Evolutionary conservation across 352 stramenopile species (phyloP), one percentile per base, ranked within the genome.

Genomic region (Hyphochytrium catenoides): DNA sequence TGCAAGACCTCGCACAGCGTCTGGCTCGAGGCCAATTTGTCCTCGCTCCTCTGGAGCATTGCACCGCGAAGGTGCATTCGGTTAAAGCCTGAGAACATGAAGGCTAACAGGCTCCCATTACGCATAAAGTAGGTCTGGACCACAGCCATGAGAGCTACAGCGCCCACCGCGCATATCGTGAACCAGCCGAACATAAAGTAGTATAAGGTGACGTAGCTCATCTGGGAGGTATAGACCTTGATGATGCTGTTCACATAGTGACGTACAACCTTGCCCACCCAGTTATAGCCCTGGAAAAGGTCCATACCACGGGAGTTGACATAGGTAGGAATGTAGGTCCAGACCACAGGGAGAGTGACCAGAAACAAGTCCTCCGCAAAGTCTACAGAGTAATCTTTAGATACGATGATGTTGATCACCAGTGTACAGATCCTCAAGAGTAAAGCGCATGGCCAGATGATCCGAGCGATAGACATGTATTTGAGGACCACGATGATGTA

Each of bases 281-380:
- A 39, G 19, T 26, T 15, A 18, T 39, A 39, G 24, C 34, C 34
- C n/a, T 39, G 34, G 11, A 39, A 33, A 18, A 39, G 34, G 21
- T 9, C 4, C 34, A 39, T 39, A 18, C 34, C 34, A 4, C 7
- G 8, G 19, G 11, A 21, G 2, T 20, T 39, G 2, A 39, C 34
- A 8, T 39, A 32, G 7, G 22, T 39, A 8, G 34, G 34, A 3
- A 39, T 39, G n/a, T 39, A 39, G 8, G 15, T 4, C 34, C 34
- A 39, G 9, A 39, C 34, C 2, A 39, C 34, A 2, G 34, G 34
- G 5, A 26, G 21, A 16, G 21, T 26, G 2, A 39, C 8, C 16
- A 39, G n/a, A 32, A 39, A 39, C 14, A 39, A 9, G 24, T 39
- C 14, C 33, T 39, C 34, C 24, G 34, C 27, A 8, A 39, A 9